Evolutionary conservation across 768 basidiomycete species (phyloP).

Genomic region (Mycena metata): DNA sequence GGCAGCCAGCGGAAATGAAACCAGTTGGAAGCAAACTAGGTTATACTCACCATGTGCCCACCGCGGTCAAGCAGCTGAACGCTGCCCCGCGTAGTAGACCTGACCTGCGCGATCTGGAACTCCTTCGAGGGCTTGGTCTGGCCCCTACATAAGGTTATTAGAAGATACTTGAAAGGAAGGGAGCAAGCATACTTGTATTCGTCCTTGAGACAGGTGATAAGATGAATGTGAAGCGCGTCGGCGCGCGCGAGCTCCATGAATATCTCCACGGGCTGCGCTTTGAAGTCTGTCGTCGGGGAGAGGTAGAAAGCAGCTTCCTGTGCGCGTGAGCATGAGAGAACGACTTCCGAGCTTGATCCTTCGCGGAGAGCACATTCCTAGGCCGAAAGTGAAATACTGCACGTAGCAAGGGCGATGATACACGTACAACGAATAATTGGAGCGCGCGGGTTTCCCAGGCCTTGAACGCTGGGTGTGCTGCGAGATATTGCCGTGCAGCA

Average conservation of each 20-base stretch:
- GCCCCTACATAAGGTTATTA: conserved; percentile 16
- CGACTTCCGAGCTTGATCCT: conserved; percentile 16
- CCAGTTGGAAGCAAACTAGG: no score
- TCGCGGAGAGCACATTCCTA: conserved; percentile 28
- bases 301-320: conserved; percentile 26
- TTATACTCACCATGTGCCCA: conserved; percentile 30
- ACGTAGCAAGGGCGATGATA: not conserved
- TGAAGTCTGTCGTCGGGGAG: conserved; percentile 26
- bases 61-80: conserved; percentile 26
- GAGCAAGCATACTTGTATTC: conserved; percentile 23
- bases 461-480: conserved; percentile 25
- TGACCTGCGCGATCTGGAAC: conserved; percentile 26
- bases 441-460: conserved; percentile 25
- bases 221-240: conserved; percentile 24
- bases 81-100: conserved; percentile 24
- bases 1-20: not conserved
- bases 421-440: conserved; percentile 15
- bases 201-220: conserved; percentile 26
- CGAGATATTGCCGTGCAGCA: conserved; percentile 18
- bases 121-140: conserved; percentile 26
- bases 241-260: conserved; percentile 18
- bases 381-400: no score
- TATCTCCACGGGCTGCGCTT: conserved; percentile 26
- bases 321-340: conserved; percentile 19
- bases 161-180: not conserved